phyloP scores from a whole-genome alignment of 805 yeast genomes.

The Saturnispora sekii region DNA sequence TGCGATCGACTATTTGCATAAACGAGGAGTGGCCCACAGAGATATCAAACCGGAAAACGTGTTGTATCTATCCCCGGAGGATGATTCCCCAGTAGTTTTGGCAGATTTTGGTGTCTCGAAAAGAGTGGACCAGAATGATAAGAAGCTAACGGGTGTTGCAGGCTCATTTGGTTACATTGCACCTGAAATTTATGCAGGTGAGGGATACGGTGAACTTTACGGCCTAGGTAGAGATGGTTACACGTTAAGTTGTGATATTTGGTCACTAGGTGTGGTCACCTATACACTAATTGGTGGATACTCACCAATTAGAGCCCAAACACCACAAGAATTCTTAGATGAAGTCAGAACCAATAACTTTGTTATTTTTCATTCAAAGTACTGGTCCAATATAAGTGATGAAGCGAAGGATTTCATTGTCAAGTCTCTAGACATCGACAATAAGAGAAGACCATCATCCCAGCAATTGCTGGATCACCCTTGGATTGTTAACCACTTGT shows the following conservation, averaged over 20 bases:
- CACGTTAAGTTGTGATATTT: slow-evolving; percentile 91
- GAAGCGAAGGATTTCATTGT: slow-evolving; percentile 76
- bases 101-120: slow-evolving; percentile 98
- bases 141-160: slow-evolving; percentile 26
- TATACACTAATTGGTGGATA: slow-evolving; percentile 88
- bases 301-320: slow-evolving; percentile 84
- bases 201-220: slow-evolving; percentile 29
- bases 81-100: slow-evolving; percentile 64
- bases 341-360: slow-evolving; percentile 69
- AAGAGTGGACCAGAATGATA: slow-evolving; percentile 31
- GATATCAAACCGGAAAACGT: slow-evolving; percentile 94
- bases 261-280: slow-evolving; percentile 92
- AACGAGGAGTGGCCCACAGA: slow-evolving; percentile 74
- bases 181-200: slow-evolving; percentile 76
- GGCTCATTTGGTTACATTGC: slow-evolving; percentile 97
- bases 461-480: slow-evolving; percentile 53
- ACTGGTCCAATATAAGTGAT: slow-evolving; percentile 74
- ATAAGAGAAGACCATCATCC: slow-evolving; percentile 61
- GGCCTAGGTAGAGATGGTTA: slow-evolving; percentile 51
- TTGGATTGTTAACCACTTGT: slow-evolving; percentile 54
- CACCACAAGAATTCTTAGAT: slow-evolving; percentile 65
- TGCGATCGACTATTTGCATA: slow-evolving; percentile 75
- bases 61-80: slow-evolving; percentile 54
- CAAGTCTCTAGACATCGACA: slow-evolving; percentile 59
- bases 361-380: slow-evolving; percentile 76